These are phyloP conservation scores for Lentinula lateritia DNA, from an alignment of 768 basidiomycete genomes.

Conservation along the genomic window DNA sequence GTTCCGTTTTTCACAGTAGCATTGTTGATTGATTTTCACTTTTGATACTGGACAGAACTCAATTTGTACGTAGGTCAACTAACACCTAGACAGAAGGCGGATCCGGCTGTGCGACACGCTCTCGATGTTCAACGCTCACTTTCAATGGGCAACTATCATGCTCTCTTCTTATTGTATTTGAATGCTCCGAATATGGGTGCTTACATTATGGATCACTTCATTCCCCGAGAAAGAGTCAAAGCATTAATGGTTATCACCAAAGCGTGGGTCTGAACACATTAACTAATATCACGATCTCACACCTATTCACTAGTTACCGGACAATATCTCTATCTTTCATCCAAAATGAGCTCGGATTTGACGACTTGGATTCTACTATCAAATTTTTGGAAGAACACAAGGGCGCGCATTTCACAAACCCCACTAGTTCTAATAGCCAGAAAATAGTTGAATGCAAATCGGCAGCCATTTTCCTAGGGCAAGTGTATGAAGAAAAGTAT, in stretches of 20 bases:
- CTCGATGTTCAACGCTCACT: slow-evolving; percentile 84
- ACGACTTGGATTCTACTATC: slow-evolving; percentile 53
- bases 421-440: slow-evolving; percentile 52
- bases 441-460: slow-evolving; percentile 71
- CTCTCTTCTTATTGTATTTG: slow-evolving; percentile 80
- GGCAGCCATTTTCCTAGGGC: slow-evolving; percentile 48
- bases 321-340: slow-evolving; percentile 75
- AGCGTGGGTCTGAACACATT: slow-evolving; percentile 57
- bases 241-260: slow-evolving; percentile 88
- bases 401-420: slow-evolving; percentile 62
- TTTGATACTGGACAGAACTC: slow-evolving; percentile 59
- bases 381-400: slow-evolving; percentile 69
- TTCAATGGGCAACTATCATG: slow-evolving; percentile 91
- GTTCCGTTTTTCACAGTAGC: neutral
- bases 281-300: neutral
- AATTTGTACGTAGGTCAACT: slow-evolving; percentile 97
- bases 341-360: slow-evolving; percentile 80
- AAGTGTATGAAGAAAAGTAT: slow-evolving; percentile 75
- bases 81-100: slow-evolving; percentile 84
- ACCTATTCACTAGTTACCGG: slow-evolving; percentile 58
- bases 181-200: slow-evolving; percentile 94
- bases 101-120: slow-evolving; percentile 81
- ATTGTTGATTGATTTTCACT: slow-evolving; percentile 1
- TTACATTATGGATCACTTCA: slow-evolving; percentile 99
- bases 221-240: slow-evolving; percentile 81